Evolutionary conservation across 2,329 filamentous ascomycete species (phyloP).

Genomic region (Trichoderma gracile): DNA sequence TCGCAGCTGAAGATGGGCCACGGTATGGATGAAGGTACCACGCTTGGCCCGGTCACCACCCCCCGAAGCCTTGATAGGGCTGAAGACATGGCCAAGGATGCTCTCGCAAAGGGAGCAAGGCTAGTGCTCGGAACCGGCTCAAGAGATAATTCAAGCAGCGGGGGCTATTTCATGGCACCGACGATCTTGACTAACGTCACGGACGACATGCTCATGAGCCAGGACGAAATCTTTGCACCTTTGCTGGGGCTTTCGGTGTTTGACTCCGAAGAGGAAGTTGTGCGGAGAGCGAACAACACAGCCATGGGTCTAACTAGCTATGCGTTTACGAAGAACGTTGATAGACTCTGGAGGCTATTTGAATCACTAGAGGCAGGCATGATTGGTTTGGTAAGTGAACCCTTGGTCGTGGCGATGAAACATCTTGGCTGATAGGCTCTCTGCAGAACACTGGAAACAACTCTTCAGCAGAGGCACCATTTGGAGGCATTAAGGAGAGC

Average conservation of each 20-base stretch:
- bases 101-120: conserved; percentile 61
- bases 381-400: conserved; percentile 40
- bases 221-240: conserved; percentile 73
- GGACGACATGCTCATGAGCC: conserved; percentile 64
- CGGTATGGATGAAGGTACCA: conserved; percentile 48
- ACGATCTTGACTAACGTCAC: conserved; percentile 69
- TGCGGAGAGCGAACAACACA: conserved; percentile 63
- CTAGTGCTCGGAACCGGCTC: conserved; percentile 55
- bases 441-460: conserved; percentile 44
- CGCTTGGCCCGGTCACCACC: conserved; percentile 41
- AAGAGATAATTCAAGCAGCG: conserved; percentile 44
- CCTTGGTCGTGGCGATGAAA: background rate
- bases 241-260: conserved; percentile 69
- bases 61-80: conserved; percentile 39
- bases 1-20: conserved; percentile 61
- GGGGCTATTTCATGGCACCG: conserved; percentile 67
- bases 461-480: conserved; percentile 47
- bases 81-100: conserved; percentile 58
- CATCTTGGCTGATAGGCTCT: background rate
- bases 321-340: conserved; percentile 60
- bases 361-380: conserved; percentile 51
- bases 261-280: conserved; percentile 68
- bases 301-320: conserved; percentile 73
- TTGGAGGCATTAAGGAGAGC: conserved; percentile 52
- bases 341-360: conserved; percentile 45